Conservation (phyloP, 768 basidiomycete species). For the Naganishia antarctica region DNA sequence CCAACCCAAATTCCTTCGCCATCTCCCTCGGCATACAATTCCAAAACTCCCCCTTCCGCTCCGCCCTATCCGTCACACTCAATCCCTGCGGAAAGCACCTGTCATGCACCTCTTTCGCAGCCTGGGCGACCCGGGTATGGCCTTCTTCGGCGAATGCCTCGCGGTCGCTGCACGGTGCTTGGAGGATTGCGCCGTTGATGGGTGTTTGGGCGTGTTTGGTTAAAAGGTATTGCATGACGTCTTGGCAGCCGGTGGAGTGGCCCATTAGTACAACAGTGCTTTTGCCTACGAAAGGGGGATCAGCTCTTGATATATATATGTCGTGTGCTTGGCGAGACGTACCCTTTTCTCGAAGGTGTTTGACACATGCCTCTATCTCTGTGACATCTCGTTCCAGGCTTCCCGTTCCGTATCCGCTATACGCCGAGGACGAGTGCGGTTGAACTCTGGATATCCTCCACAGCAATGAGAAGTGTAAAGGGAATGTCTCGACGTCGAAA, state of each 20-base stretch:
- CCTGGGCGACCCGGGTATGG: constrained; percentile 16
- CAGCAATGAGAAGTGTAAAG: background rate
- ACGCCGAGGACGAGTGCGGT: constrained; percentile 40
- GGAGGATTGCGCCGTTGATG: constrained; percentile 46
- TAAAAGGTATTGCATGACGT: constrained; percentile 42
- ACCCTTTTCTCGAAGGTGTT: constrained; percentile 39
- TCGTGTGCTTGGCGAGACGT: background rate
- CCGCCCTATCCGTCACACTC: constrained; percentile 5
- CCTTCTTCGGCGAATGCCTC: constrained; percentile 29
- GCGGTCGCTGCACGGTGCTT: constrained; percentile 46
- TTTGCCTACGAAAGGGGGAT: constrained; percentile 27
- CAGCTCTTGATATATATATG: background rate
- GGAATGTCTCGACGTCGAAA: background rate
- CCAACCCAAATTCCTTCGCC: constrained; percentile 28
- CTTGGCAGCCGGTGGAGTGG: constrained; percentile 47
- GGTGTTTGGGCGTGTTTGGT: constrained; percentile 19
- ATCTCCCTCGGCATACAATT: constrained; percentile 34
- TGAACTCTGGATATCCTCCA: constrained; percentile 32
- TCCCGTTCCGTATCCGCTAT: constrained; percentile 38
- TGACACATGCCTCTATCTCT: constrained; percentile 39
- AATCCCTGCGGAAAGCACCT: constrained; percentile 3
- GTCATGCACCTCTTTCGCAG: constrained; percentile 34
- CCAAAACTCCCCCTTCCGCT: constrained; percentile 34
- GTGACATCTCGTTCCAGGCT: constrained; percentile 36
- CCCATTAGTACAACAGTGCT: constrained; percentile 43